Evolutionary conservation across 257 asterid genomes (phyloP).

Genomic region (Solanum neorickii): DNA sequence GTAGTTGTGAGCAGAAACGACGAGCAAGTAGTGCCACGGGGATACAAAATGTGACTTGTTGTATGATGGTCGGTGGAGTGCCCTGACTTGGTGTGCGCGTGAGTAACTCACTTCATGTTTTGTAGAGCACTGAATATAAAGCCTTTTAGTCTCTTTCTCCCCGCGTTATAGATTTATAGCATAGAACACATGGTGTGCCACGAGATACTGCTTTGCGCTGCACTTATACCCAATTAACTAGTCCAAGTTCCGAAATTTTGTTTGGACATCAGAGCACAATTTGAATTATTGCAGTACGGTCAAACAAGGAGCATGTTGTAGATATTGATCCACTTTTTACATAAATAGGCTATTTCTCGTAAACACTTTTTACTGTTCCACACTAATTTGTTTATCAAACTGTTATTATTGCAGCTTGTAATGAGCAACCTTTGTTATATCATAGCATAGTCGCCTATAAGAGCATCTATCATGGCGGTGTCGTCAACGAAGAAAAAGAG

Average conservation of each 20-base stretch:
- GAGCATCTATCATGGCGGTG: background rate
- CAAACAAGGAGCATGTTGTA: background rate
- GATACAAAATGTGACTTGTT: background rate
- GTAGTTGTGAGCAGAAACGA: background rate
- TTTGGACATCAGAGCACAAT: background rate
- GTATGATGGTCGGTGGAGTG: background rate
- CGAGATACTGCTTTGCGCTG: background rate
- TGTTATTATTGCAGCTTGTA: background rate
- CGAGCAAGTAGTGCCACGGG: background rate
- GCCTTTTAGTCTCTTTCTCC: background rate
- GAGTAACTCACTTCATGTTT: background rate
- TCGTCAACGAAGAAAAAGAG: background rate
- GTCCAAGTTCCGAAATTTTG: background rate
- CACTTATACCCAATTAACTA: background rate
- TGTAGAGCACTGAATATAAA: background rate
- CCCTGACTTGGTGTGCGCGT: too few relatives aligned
- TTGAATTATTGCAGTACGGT: background rate
- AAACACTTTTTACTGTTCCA: background rate
- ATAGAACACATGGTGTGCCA: background rate
- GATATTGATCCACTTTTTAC: background rate
- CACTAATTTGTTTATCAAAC: background rate
- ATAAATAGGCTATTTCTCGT: background rate
- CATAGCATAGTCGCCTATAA: background rate
- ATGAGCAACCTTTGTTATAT: background rate
- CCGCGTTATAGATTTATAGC: background rate